A percentile compares a stretch with the other conserved stretches of the same genome.
These are phyloP conservation scores for Sugiyamaella mastotermitis DNA, from an alignment of 805 yeast species.

Conservation along the genomic window DNA sequence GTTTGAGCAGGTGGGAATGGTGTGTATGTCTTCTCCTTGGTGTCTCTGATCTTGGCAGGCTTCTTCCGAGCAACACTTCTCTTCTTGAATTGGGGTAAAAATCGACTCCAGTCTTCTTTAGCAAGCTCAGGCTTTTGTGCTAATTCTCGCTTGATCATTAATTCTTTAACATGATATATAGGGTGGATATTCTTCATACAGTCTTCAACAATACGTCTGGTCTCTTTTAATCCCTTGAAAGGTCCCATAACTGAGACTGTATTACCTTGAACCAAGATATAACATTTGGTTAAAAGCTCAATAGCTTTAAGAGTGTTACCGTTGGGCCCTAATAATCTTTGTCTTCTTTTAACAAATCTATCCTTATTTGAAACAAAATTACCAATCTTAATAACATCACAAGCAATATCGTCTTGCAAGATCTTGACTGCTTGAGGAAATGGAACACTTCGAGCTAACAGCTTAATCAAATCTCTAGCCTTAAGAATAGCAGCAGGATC, in stretches of 20 bases:
- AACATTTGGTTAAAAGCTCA: constrained; percentile 92
- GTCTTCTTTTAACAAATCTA: constrained; percentile 90
- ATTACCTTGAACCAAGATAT: constrained; percentile 93
- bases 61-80: constrained; percentile 91
- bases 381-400: constrained; percentile 95
- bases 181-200: constrained; percentile 97
- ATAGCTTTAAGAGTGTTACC: constrained; percentile 95
- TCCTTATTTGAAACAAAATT: constrained; percentile 85
- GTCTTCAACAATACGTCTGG: constrained; percentile 92
- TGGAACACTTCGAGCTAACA: constrained; percentile 93
- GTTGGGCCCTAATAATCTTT: constrained; percentile 91
- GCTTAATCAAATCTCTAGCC: constrained; percentile 90
- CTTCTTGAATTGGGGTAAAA: constrained; percentile 94
- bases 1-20: constrained; percentile 98
- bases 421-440: constrained; percentile 93
- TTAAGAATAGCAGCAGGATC: constrained; percentile 92
- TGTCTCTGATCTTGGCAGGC: constrained; percentile 60
- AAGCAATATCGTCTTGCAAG: constrained; percentile 84
- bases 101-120: constrained; percentile 93
- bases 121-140: constrained; percentile 94
- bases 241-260: constrained; percentile 98
- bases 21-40: constrained; percentile 81
- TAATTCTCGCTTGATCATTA: constrained; percentile 94
- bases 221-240: constrained; percentile 83
- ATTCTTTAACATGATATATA: constrained; percentile 93